These are phyloP conservation scores for Allium sativum DNA, from an alignment of 106 monocot genomes.

Conservation along the genomic window DNA sequence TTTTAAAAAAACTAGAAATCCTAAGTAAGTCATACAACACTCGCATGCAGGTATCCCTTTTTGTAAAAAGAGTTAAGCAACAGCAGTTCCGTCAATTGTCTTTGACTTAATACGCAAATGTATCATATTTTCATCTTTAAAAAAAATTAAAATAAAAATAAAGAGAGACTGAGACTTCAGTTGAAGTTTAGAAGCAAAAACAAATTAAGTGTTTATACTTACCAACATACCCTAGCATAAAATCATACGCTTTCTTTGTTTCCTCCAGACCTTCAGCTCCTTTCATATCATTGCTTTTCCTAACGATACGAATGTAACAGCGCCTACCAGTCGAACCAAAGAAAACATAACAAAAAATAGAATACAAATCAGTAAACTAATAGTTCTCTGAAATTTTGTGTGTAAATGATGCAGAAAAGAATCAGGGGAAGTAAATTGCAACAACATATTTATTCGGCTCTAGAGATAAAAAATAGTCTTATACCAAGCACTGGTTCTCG, in stretches of 20 bases:
- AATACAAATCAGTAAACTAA: background rate
- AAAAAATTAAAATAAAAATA: no score
- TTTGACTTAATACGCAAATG: no score
- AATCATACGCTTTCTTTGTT: constrained; percentile 94
- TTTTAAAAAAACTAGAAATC: no score
- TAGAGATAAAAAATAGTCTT: background rate
- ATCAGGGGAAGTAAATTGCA: background rate
- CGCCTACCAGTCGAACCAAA: constrained; percentile 47
- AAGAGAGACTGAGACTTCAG: no score
- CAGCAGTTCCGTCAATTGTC: no score
- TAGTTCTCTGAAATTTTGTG: background rate
- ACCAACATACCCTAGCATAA: constrained; percentile 92
- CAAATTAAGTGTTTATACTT: constrained; percentile 3
- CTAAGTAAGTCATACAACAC: no score
- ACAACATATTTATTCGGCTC: background rate
- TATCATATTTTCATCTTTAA: no score
- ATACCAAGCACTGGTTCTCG: background rate
- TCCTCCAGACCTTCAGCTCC: constrained; percentile 84
- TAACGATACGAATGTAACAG: constrained; percentile 88
- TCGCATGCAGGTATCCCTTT: no score
- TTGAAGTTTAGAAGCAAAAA: no score
- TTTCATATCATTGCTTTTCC: constrained; percentile 81
- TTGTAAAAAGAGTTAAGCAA: no score
- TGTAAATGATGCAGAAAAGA: background rate
- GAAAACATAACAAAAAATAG: background rate